A percentile compares a stretch with the other conserved stretches of the same genome.
Evolutionary conservation across 768 basidiomycete genomes (phyloP).

Genomic region (Neoboletus magnificus): DNA sequence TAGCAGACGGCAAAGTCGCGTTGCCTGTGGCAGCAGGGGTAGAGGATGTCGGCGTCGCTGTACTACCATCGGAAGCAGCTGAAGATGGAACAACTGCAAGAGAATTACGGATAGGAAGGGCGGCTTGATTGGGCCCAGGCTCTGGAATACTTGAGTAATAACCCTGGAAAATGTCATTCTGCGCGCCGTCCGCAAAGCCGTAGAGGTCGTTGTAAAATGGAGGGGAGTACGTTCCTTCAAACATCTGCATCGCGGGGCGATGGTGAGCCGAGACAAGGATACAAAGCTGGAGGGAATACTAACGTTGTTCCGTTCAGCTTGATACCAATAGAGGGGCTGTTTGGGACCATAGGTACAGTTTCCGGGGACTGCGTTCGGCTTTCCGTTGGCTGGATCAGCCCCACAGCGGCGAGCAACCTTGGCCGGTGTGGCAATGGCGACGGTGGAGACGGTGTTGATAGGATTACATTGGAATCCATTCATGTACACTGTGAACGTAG

Average conservation of each 20-base stretch:
- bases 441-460: slow-evolving; percentile 48
- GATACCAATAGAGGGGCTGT: slow-evolving; percentile 69
- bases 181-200: slow-evolving; percentile 69
- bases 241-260: slow-evolving; percentile 45
- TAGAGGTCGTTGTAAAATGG: slow-evolving; percentile 68
- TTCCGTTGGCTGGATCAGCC: slow-evolving; percentile 48
- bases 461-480: slow-evolving; percentile 70
- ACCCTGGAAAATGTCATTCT: slow-evolving; percentile 68
- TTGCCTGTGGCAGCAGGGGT: neutral
- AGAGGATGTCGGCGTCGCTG: neutral
- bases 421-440: slow-evolving; percentile 51
- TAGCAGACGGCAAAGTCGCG: neutral
- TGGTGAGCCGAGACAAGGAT: neutral
- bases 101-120: slow-evolving; percentile 17
- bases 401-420: slow-evolving; percentile 66
- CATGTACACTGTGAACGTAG: slow-evolving; percentile 55
- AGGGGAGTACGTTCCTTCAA: slow-evolving; percentile 57
- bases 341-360: slow-evolving; percentile 77
- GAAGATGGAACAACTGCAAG: neutral
- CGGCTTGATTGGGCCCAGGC: slow-evolving; percentile 39
- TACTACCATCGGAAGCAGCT: neutral
- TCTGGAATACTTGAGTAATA: slow-evolving; percentile 46
- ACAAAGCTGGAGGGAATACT: slow-evolving; percentile 10
- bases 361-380: slow-evolving; percentile 41
- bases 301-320: slow-evolving; percentile 60